A percentile compares a stretch with the other conserved stretches of the same genome.
Conservation (phyloP, 148 eudicot genomes). For the Fagopyrum tataricum region DNA sequence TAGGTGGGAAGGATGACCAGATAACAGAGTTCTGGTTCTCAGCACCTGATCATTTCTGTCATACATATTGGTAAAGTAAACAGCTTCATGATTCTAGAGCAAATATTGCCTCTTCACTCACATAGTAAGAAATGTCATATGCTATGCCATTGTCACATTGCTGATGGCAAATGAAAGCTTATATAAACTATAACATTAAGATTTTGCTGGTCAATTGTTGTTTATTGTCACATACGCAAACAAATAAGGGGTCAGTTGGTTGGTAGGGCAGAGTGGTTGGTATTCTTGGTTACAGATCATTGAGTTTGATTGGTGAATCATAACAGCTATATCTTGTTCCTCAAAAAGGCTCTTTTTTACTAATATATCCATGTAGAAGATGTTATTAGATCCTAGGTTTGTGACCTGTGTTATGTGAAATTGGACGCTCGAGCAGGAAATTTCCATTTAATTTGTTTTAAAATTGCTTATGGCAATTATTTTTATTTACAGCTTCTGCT, state of each 20-base stretch:
- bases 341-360: not conserved
- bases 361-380: not conserved
- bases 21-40: not conserved
- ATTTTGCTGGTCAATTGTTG: not conserved
- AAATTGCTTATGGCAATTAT: slow-evolving; percentile 17
- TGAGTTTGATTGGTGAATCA: not conserved
- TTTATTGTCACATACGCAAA: not conserved
- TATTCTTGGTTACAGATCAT: not conserved
- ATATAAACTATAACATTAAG: not conserved
- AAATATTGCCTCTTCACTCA: not conserved
- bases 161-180: not conserved
- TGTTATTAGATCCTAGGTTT: not conserved
- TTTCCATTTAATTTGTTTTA: not conserved
- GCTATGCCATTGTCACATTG: not conserved
- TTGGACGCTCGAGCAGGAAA: not conserved
- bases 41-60: not conserved
- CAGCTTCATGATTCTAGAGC: not conserved
- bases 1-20: not conserved
- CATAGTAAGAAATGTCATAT: not conserved
- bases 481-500: slow-evolving; percentile 78
- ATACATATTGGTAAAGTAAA: not conserved
- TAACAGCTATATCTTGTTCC: not conserved
- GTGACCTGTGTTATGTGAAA: not conserved
- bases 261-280: not conserved
- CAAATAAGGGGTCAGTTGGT: not conserved